Conservation (phyloP, 257 asterid species). For the Solanum chmielewskii region DNA sequence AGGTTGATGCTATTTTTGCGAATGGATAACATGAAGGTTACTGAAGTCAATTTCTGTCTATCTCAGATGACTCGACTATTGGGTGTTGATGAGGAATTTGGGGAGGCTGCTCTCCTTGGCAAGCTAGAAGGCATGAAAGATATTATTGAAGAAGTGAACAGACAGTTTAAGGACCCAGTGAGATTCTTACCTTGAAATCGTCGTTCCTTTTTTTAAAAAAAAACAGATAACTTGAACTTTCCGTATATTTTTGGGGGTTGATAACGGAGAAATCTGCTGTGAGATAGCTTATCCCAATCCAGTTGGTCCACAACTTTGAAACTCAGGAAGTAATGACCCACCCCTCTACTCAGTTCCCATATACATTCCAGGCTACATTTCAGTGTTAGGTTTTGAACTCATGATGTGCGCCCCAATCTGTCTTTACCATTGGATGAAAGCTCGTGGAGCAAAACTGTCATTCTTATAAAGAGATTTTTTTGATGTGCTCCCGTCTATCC, state of each 20-base stretch:
- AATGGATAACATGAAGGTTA: neutral
- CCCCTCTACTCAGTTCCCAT: neutral
- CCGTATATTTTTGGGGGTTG: neutral
- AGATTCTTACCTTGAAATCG: slow-evolving; percentile 9
- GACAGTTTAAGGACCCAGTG: slow-evolving; percentile 95
- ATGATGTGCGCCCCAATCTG: neutral
- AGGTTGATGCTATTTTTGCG: neutral
- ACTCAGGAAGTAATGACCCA: neutral
- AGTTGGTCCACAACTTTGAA: neutral
- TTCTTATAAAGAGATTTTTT: neutral
- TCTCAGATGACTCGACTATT: slow-evolving; percentile 75
- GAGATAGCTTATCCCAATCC: neutral
- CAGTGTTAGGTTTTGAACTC: neutral
- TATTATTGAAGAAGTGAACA: slow-evolving; percentile 80
- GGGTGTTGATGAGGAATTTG: slow-evolving; percentile 71
- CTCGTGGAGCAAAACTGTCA: neutral
- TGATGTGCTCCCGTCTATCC: neutral
- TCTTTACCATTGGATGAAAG: neutral
- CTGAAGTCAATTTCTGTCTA: neutral
- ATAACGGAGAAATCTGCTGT: neutral
- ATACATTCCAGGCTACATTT: neutral
- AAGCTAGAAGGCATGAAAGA: slow-evolving; percentile 97
- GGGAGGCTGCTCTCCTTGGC: slow-evolving; percentile 77
- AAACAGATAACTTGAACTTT: neutral
- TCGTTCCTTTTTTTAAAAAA: neutral